Evolutionary conservation across 179 eudicot genomes (phyloP).

Genomic region (Patellifolia procumbens): DNA sequence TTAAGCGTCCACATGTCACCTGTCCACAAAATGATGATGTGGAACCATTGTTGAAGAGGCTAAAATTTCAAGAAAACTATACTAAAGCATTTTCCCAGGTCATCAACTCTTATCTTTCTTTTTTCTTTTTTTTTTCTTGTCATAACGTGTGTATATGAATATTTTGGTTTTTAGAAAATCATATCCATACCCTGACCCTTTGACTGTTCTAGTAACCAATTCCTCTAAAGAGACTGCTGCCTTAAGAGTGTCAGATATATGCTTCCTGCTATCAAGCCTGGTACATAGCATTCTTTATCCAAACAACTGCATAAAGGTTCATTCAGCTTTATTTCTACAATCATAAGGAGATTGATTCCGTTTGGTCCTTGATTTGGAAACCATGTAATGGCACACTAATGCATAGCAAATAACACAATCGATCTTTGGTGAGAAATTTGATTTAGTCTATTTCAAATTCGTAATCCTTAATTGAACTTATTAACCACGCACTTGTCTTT

Average conservation of each 20-base stretch:
- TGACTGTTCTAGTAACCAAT: neutral
- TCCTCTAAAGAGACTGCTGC: neutral
- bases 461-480: neutral
- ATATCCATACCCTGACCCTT: no score
- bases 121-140: constrained; percentile 2
- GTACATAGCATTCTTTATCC: no score
- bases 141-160: no score
- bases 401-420: neutral
- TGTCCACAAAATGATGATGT: constrained; percentile 84
- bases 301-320: no score
- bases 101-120: neutral
- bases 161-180: no score
- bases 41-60: constrained; percentile 73
- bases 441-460: neutral
- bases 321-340: neutral
- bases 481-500: neutral
- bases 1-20: constrained; percentile 67
- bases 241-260: neutral
- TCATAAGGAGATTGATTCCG: neutral
- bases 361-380: neutral
- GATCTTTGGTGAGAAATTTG: neutral
- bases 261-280: no score
- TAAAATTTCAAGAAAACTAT: constrained; percentile 50
- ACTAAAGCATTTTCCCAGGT: constrained; percentile 90
- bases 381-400: neutral